Percentiles rank a stretch among this genome's conserved stretches.
phyloP scores from a whole-genome alignment of 2,329 filamentous ascomycete genomes.

The Fusarium nygamai region DNA sequence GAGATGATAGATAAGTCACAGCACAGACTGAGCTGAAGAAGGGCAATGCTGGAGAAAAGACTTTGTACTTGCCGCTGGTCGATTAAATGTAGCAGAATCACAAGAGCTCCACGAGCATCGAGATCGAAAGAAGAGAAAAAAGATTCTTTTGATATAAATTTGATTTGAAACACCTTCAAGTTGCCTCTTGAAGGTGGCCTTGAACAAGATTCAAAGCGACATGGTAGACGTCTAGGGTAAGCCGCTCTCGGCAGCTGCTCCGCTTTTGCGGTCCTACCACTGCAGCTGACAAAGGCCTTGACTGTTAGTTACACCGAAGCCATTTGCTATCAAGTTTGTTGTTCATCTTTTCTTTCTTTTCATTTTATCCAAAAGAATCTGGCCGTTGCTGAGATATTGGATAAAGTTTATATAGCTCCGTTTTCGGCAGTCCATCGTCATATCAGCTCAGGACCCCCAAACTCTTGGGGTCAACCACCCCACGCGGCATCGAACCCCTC shows the following conservation, averaged over 20 bases:
- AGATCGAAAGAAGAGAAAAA: not conserved
- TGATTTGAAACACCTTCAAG: not conserved
- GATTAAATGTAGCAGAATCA: not conserved
- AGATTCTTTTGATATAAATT: not conserved
- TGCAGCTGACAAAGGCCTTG: not conserved
- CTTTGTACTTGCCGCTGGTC: not conserved
- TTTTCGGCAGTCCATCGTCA: conserved; percentile 9
- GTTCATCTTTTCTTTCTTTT: not conserved
- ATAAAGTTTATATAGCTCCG: not conserved
- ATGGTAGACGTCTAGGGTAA: conserved; percentile 21
- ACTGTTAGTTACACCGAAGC: not conserved
- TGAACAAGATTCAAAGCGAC: not conserved
- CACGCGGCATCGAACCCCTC: conserved; percentile 24
- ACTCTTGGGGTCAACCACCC: conserved; percentile 21
- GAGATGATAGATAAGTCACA: too few relatives aligned
- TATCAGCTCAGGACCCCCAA: conserved; percentile 21
- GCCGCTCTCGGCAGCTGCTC: not conserved
- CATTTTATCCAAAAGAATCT: not conserved
- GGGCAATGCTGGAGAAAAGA: not conserved
- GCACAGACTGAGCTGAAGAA: too few relatives aligned
- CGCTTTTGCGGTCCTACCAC: not conserved
- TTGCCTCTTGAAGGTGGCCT: not conserved
- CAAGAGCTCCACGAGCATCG: too few relatives aligned
- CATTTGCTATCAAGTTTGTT: not conserved
- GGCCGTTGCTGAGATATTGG: not conserved